Evolutionary conservation across 257 asterid species (phyloP).

Genomic region (Scutellaria baicalensis): DNA sequence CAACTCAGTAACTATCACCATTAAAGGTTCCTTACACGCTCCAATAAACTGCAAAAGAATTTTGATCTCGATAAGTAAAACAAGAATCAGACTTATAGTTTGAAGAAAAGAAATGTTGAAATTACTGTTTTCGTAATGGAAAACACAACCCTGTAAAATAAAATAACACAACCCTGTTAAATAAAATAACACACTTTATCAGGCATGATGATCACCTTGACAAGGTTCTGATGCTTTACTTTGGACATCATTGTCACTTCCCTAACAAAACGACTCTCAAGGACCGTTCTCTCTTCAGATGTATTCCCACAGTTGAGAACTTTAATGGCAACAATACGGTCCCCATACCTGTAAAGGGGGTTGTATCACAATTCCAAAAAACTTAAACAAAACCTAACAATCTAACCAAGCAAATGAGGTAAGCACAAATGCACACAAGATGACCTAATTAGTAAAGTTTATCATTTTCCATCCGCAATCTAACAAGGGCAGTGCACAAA

Average conservation of each 20-base stretch:
- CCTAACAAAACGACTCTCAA: constrained; percentile 77
- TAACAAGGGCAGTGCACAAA: neutral
- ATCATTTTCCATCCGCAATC: neutral
- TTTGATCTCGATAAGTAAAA: neutral
- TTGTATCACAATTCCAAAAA: neutral
- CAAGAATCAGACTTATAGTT: neutral
- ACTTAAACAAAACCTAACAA: neutral
- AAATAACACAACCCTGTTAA: neutral
- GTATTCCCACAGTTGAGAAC: constrained; percentile 73
- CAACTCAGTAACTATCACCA: constrained; percentile 94
- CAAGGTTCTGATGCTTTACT: constrained; percentile 93
- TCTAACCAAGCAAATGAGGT: constrained; percentile 7
- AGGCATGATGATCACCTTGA: constrained; percentile 52
- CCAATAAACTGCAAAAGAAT: constrained; percentile 77
- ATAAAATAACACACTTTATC: neutral
- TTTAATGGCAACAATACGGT: constrained; percentile 82
- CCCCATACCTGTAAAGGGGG: constrained; percentile 52
- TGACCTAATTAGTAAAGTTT: neutral
- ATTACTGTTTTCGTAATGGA: neutral
- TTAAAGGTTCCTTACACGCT: constrained; percentile 96
- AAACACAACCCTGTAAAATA: neutral
- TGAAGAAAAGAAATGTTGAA: neutral
- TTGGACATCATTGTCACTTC: constrained; percentile 92
- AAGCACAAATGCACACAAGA: neutral
- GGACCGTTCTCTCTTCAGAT: constrained; percentile 61